These are phyloP conservation scores for Rhynchospora breviuscula DNA, from an alignment of 176 grass and related monocot species.

Conservation along the genomic window DNA sequence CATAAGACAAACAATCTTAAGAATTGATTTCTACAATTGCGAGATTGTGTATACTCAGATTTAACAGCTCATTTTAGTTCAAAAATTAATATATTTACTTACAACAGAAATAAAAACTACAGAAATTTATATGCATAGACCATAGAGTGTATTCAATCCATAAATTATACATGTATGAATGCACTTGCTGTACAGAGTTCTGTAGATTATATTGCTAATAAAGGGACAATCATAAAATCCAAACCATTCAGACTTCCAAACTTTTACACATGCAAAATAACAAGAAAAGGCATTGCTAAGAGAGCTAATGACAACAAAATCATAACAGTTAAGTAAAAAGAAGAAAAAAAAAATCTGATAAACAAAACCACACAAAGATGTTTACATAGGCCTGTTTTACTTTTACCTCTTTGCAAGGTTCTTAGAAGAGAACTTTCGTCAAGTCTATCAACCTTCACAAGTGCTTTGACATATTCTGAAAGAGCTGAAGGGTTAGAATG, in stretches of 20 bases:
- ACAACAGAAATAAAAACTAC: neutral
- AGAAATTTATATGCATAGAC: neutral
- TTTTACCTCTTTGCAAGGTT: conserved; percentile 81
- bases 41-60: neutral
- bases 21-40: neutral
- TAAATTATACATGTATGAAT: neutral
- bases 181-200: neutral
- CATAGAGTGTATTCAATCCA: neutral
- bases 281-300: neutral
- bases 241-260: neutral
- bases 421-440: conserved; percentile 67
- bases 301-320: neutral
- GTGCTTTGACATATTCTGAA: conserved; percentile 79
- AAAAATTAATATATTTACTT: neutral
- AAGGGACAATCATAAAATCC: neutral
- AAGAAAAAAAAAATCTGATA: neutral
- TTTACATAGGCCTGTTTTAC: neutral
- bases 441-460: conserved; percentile 67
- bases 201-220: neutral
- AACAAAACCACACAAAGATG: neutral
- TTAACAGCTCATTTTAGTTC: neutral
- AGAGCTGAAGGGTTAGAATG: conserved; percentile 73
- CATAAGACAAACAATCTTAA: neutral
- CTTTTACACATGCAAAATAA: neutral
- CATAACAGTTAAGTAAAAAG: neutral